Evolutionary conservation across 2,329 filamentous ascomycete species (phyloP).

Genomic region (Penicillium concentricum): DNA sequence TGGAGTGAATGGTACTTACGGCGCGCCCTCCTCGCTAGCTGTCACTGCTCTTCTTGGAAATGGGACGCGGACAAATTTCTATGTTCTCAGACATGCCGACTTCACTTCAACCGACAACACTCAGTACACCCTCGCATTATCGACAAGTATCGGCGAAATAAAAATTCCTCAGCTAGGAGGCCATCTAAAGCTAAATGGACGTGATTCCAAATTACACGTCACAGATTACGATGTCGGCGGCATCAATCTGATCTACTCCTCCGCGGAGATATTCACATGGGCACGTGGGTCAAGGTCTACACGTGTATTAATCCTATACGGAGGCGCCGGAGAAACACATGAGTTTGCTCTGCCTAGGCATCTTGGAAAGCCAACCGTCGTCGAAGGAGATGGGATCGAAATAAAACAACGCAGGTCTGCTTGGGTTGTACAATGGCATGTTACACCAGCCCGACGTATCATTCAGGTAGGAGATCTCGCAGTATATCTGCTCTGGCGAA

Average conservation of each 20-base stretch:
- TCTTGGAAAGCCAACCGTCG: constrained; percentile 11
- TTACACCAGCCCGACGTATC: constrained; percentile 13
- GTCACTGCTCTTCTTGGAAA: constrained; percentile 12
- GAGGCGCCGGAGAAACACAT: constrained; percentile 27
- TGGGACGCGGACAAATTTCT: constrained; percentile 11
- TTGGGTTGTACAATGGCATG: constrained; percentile 16
- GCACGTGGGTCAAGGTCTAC: constrained; percentile 7
- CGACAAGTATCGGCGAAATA: constrained; percentile 27
- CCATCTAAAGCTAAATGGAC: constrained; percentile 21
- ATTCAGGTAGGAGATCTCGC: constrained; percentile 23
- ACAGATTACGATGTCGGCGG: constrained; percentile 29
- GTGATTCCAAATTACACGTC: constrained; percentile 35
- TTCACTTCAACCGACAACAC: constrained; percentile 13
- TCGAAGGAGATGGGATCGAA: constrained; percentile 8
- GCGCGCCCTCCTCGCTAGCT: constrained; percentile 8
- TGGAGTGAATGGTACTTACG: constrained; percentile 9
- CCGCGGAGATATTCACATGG: constrained; percentile 35
- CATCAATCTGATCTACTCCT: constrained; percentile 27
- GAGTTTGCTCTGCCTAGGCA: constrained; percentile 24
- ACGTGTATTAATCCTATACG: constrained; percentile 31
- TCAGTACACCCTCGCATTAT: constrained; percentile 11
- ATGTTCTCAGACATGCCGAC: constrained; percentile 15
- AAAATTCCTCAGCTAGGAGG: constrained; percentile 28
- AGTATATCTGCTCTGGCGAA: constrained; percentile 30
- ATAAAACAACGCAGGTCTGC: not conserved